Evolutionary conservation across 1,284 basidiomycete genomes (phyloP).

Genomic region (Papiliotrema nemorosa): DNA sequence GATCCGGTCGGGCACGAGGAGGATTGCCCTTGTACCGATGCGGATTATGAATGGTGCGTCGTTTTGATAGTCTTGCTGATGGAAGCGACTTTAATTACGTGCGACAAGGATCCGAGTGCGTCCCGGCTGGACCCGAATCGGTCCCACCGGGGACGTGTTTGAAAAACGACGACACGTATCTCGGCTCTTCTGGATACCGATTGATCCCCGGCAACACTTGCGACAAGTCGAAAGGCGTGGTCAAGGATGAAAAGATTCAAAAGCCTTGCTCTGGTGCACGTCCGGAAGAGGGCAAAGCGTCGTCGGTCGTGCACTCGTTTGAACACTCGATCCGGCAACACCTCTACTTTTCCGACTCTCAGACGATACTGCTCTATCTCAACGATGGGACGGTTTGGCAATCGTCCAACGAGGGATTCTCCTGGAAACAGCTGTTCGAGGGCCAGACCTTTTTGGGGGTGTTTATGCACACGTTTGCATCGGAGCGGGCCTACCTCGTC

Average conservation of each 20-base stretch:
- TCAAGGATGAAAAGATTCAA: conserved; percentile 66
- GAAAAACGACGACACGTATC: conserved; percentile 62
- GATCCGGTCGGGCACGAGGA: conserved; percentile 82
- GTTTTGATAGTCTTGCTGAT: conserved; percentile 5
- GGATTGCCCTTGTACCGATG: conserved; percentile 74
- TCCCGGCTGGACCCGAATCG: conserved; percentile 76
- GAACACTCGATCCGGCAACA: conserved; percentile 66
- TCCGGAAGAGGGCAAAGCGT: conserved; percentile 67
- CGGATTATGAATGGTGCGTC: conserved; percentile 87
- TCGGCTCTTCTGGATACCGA: conserved; percentile 87
- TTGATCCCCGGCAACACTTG: conserved; percentile 93
- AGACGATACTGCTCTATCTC: conserved; percentile 82
- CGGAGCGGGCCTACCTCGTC: conserved; percentile 85
- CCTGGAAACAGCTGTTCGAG: conserved; percentile 68
- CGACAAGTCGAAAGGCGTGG: conserved; percentile 51
- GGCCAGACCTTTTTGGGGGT: conserved; percentile 71
- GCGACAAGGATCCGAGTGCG: conserved; percentile 66
- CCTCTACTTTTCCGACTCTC: conserved; percentile 58
- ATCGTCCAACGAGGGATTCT: conserved; percentile 90
- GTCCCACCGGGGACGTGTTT: conserved; percentile 76
- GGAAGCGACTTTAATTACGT: conserved; percentile 45
- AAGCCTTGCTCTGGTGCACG: conserved; percentile 75
- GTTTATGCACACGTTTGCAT: conserved; percentile 74
- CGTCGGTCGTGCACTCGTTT: conserved; percentile 72
- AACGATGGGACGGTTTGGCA: conserved; percentile 80